Percentiles rank a stretch among this genome's conserved stretches.
phyloP scores from a whole-genome alignment of 208 protist species.

The Naegleria gruberi region DNA sequence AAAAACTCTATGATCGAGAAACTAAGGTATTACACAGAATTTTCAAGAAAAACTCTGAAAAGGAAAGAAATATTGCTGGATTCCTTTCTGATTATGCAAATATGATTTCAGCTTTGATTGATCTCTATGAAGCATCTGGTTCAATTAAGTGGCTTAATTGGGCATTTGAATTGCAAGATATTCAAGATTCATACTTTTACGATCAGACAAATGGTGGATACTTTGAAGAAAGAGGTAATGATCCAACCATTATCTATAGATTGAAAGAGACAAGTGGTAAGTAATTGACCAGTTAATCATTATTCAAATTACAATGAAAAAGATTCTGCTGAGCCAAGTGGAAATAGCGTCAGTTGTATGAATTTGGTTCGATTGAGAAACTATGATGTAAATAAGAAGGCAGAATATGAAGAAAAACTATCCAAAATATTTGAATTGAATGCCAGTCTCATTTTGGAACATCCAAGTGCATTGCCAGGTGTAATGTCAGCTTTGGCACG shows the following conservation, averaged over 20 bases:
- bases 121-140: conserved; percentile 30
- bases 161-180: conserved; percentile 29
- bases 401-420: neutral
- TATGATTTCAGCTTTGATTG: conserved; percentile 30
- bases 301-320: neutral
- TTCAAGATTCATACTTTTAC: neutral
- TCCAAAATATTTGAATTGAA: neutral
- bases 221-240: conserved; percentile 5
- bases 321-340: conserved; percentile 24
- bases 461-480: neutral
- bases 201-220: conserved; percentile 15
- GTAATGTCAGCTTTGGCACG: neutral
- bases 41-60: neutral
- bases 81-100: conserved; percentile 34
- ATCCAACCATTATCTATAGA: neutral
- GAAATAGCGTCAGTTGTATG: neutral
- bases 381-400: neutral
- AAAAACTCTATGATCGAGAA: neutral
- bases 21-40: neutral
- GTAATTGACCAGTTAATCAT: no score
- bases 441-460: neutral
- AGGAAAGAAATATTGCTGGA: neutral
- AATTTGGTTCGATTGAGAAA: conserved; percentile 21
- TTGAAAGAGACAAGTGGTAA: conserved; percentile 17
- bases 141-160: conserved; percentile 31